phyloP scores from a whole-genome alignment of 176 grass and related monocot genomes.

The Phragmites australis region DNA sequence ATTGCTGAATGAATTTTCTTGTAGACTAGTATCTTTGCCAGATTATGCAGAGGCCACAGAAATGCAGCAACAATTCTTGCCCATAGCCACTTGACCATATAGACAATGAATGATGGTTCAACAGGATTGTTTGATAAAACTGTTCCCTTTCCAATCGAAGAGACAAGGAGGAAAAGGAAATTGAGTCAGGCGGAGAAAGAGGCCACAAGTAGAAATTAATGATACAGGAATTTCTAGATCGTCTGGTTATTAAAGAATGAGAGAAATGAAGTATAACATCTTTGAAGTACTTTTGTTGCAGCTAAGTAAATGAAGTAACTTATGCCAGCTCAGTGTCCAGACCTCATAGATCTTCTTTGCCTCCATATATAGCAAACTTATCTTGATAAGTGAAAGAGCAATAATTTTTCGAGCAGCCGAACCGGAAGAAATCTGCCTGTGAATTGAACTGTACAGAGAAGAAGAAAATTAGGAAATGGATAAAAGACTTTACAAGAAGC shows the following conservation, averaged over 20 bases:
- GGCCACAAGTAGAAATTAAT: conserved; percentile 1
- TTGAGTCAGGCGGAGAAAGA: conserved; percentile 29
- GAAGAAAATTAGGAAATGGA: conserved; percentile 39
- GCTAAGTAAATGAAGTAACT: background rate
- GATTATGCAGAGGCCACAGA: conserved; percentile 88
- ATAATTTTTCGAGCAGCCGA: conserved; percentile 61
- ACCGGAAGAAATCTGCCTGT: conserved; percentile 78
- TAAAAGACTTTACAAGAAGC: background rate
- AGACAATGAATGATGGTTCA: conserved; percentile 47
- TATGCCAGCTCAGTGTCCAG: background rate
- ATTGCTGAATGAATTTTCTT: conserved; percentile 82
- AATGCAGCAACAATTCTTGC: conserved; percentile 64
- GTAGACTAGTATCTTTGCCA: conserved; percentile 82
- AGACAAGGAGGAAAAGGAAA: conserved; percentile 12
- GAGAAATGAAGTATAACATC: conserved; percentile 22
- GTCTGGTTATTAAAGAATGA: conserved; percentile 12
- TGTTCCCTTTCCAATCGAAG: conserved; percentile 65
- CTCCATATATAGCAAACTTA: conserved; percentile 90
- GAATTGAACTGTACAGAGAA: conserved; percentile 77
- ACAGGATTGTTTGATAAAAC: conserved; percentile 55
- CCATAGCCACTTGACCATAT: conserved; percentile 59
- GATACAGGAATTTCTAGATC: conserved; percentile 1
- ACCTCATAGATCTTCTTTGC: conserved; percentile 87
- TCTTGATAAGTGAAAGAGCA: conserved; percentile 76
- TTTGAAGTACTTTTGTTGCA: conserved; percentile 15